A percentile compares a stretch with the other conserved stretches of the same genome.
These are phyloP conservation scores for Venturia pyrina DNA, from an alignment of 2,329 filamentous ascomycete species.

Conservation along the genomic window DNA sequence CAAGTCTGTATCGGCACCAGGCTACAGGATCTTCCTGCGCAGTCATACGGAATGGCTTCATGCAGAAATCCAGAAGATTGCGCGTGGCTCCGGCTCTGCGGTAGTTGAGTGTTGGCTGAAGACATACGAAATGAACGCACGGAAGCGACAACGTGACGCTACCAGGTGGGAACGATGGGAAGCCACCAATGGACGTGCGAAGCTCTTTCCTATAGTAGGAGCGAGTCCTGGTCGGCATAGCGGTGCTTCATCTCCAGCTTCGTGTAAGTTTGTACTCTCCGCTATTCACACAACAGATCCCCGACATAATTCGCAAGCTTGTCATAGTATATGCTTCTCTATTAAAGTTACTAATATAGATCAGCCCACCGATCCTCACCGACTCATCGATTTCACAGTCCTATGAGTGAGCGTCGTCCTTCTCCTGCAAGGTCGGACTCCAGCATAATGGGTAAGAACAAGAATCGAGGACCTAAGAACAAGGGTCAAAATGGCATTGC, in stretches of 20 bases:
- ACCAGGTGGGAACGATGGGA: slow-evolving; percentile 64
- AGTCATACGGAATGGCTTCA: slow-evolving; percentile 57
- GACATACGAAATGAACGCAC: slow-evolving; percentile 56
- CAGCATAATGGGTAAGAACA: background rate
- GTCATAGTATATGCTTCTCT: too few species aligned
- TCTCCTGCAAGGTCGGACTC: background rate
- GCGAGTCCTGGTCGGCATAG: background rate
- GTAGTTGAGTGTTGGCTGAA: slow-evolving; percentile 71
- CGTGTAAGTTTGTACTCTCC: background rate
- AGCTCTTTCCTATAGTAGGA: slow-evolving; percentile 5
- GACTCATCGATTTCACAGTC: background rate
- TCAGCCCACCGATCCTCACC: background rate
- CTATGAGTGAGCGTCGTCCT: background rate
- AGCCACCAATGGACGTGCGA: slow-evolving; percentile 27
- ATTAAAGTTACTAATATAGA: background rate
- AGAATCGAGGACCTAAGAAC: background rate
- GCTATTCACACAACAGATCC: background rate
- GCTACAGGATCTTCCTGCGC: slow-evolving; percentile 48
- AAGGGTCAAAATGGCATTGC: background rate
- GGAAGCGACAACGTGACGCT: slow-evolving; percentile 49
- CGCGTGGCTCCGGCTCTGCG: slow-evolving; percentile 55
- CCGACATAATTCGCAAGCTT: background rate
- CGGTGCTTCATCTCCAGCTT: background rate
- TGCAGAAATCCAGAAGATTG: slow-evolving; percentile 48
- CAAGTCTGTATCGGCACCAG: slow-evolving; percentile 31